Base-by-base conservation (phyloP, 441 rosid genomes). In the Metrosideros polymorpha region DNA sequence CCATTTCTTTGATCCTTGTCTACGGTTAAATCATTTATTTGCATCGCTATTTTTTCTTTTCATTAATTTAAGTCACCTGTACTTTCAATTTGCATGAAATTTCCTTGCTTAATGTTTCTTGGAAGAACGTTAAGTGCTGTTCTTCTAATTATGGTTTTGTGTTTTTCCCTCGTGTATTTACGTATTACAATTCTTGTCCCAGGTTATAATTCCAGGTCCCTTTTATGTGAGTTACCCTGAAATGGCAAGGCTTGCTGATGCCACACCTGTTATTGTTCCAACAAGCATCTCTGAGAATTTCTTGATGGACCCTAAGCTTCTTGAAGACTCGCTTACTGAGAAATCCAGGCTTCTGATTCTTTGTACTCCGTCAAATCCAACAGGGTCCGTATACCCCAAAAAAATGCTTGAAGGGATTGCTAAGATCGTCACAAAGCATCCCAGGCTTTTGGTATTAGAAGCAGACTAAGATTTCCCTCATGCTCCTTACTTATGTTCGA, bases 201-300 rank as follows among this genome's bases (percentile, higher is more conserved):
- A 98, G 99, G 99, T 96, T 87, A 91, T 98, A 82, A 96, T 98
- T 88, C 99, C 99, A 15, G 97, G 96, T 86, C 99, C 99, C 14
- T 98, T 66, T 86, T 98, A 96, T 96, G 99, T 98, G 85, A 98
- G 99, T 93, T 98, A 98, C 92, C 98, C 99, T 25, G 99, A 98
- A 93, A 96, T 96, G 50, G 98, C 96, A 52, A 95, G 98, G 90
- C 86, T 98, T 76, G 99, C 98, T 18, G 98, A 95, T 90, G 99
- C 99, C 88, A 93, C 93, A n/a, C 99, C 99, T 2, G 99, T 95
- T 88, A 92, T 96, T 86, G 92, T 96, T 91, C 98, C 96, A 53
- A 94, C 99, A 39, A 89, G 89, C 86, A 95, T 98, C 82, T 93
- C 97, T 25, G 92, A 95, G 32, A 90, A 96, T 63, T 98, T 98